Base-by-base conservation (phyloP, 2,329 filamentous ascomycete species). In the Lecanicillium sp. region DNA sequence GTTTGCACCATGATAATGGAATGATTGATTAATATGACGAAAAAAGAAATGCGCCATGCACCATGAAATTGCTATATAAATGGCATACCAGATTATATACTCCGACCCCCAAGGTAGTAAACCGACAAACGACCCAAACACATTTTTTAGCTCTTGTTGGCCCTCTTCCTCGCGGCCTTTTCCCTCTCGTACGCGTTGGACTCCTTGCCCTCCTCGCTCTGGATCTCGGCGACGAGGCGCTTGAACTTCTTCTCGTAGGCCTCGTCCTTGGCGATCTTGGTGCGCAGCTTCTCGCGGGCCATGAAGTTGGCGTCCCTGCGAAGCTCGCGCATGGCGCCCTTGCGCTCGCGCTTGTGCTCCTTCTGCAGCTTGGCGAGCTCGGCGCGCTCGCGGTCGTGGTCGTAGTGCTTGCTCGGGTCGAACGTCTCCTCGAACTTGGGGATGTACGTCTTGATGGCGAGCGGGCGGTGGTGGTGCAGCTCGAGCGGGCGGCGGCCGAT, bases 231-330 rank as follows among this genome's bases (percentile, higher is more conserved):
- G 57, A 97, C 82, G 52, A 98, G 74, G 55, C 86, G 81, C 75
- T 86, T 87, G 74, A 91, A 95, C 78, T 97, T 97, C 75, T 87
- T 87, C 75, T 97, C 91, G 74, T 98, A 97, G 55, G 87, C 90
- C 50, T 80, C 81, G 73, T 97, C 93, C 71, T 82, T 84, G 71
- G 87, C 87, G 77, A 90, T 95, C 83, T 97, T 97, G 73, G 94
- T 77, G 59, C 81, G 79, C 60, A 98, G 74, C 67, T 87, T 87
- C 77, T 96, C 90, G 57, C 91, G 78, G 27, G 90, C 89, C 71
- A 97, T 82, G 63, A 98, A 97, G 66, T 86, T 88, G 48, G 90
- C 87, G 60, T 98, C 94, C 75, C 96, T 97, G 63, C 93, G 81
- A 58, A 98, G 73, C 70, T 98, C 93, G 58, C 93, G 81, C 74